Evolutionary conservation across 371 early-diverging fungal species (phyloP), one percentile per base, ranked within the genome.

Genomic region (Saksenaea oblongispora): DNA sequence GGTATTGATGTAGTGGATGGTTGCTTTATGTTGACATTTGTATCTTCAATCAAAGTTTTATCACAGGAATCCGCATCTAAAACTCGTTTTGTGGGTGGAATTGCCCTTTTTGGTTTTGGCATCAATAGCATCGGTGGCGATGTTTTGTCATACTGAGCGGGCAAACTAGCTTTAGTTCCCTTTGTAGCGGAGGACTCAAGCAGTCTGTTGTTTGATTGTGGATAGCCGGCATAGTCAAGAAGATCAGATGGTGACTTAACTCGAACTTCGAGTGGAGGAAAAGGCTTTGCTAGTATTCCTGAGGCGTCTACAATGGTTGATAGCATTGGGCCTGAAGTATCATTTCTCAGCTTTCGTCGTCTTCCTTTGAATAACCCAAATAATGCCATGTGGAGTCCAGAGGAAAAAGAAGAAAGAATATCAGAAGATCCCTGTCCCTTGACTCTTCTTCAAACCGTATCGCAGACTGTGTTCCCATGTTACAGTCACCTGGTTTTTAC

Each of bases 231-330:
- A 17, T 61, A 34, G 24, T 66, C 66, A 42, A 66, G 53, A 11
- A 66, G 37, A 56, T 66, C 66, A 15, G 61, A 47, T 18, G 66
- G 66, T 24, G 66, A 66, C 18, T 59, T 47, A 18, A 51, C 61
- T 35, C 66, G 53, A 15, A 51, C 41, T 8, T 26, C 44, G n/a
- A 66, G 35, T 8, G 31, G 28, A 14, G 42, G 54, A 17, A 66
- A 66, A 34, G 55, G 61, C 14, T 39, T 44, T 26, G 57, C 34
- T 3, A 66, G 54, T 42, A 66, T 61, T 26, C 42, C 58, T 11
- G 57, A 56, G 18, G 58, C 5, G 22, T 63, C 63, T 7, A 26
- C 42, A 18, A 22, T 47, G 28, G 27, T 47, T 59, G 59, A 47
- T 22, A 47, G 9, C 51, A 47, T 22, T 22, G 18, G n/a, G 2